Evolutionary conservation across 2,329 filamentous ascomycete species (phyloP).

Genomic region (Alternaria postmessia): DNA sequence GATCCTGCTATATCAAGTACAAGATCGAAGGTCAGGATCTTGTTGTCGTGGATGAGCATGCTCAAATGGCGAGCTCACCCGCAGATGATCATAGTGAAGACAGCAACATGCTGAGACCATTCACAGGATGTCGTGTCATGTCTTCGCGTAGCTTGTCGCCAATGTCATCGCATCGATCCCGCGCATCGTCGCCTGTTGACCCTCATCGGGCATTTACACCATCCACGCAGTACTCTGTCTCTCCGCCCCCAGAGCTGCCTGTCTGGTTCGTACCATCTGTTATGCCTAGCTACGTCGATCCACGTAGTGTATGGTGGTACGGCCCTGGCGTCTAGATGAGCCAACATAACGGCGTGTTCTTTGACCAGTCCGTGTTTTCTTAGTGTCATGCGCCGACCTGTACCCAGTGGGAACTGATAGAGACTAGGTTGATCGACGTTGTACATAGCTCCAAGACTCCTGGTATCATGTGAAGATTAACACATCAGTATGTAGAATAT

Average conservation of each 20-base stretch:
- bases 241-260: too few species aligned
- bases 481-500: background rate
- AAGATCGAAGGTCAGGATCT: background rate
- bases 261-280: background rate
- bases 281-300: background rate
- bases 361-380: too few species aligned
- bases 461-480: background rate
- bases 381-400: too few species aligned
- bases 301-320: background rate
- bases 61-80: background rate
- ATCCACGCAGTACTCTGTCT: background rate
- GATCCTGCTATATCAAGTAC: constrained; percentile 3
- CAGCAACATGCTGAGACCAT: background rate
- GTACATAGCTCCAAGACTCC: background rate
- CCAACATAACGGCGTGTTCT: too few species aligned
- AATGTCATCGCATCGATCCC: background rate
- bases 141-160: background rate
- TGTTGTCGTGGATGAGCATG: background rate
- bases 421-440: background rate
- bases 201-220: background rate
- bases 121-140: background rate
- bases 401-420: too few species aligned
- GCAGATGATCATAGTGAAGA: background rate
- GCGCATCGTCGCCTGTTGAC: background rate
- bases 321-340: background rate